A percentile compares a stretch with the other conserved stretches of the same genome.
Evolutionary conservation across 305 asterid genomes (phyloP).

Genomic region (Fraxinus greggii): DNA sequence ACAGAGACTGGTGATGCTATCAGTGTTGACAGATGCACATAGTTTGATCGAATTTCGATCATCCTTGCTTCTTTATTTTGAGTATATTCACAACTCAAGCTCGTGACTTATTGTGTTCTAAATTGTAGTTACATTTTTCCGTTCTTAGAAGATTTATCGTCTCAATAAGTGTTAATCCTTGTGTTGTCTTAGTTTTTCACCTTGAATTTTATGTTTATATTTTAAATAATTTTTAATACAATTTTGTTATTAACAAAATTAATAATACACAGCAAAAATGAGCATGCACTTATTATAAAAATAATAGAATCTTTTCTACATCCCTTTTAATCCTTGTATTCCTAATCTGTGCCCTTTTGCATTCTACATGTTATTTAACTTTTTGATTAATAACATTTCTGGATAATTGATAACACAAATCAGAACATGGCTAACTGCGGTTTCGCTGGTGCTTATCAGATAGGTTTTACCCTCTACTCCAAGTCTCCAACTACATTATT

Average conservation of each 20-base stretch:
- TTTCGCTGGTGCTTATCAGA: neutral
- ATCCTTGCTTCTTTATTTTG: neutral
- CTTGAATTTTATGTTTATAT: neutral
- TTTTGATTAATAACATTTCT: neutral
- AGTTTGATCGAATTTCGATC: neutral
- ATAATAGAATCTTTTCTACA: neutral
- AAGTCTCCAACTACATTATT: neutral
- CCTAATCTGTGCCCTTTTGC: neutral
- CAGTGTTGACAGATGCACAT: neutral
- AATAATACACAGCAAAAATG: neutral
- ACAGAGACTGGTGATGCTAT: neutral
- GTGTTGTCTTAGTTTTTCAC: neutral
- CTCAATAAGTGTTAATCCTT: neutral
- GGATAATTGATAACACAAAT: neutral
- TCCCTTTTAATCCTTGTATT: neutral
- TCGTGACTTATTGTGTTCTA: neutral
- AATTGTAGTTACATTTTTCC: neutral
- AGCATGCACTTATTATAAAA: neutral
- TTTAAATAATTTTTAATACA: too few relatives aligned
- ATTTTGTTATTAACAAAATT: neutral
- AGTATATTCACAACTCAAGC: neutral
- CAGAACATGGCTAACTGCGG: neutral
- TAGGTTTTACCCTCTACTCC: neutral
- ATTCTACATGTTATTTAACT: neutral
- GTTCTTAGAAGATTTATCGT: neutral